Base-by-base conservation (phyloP, 2,329 filamentous ascomycete genomes). In the Sclerotinia sclerotiorum region DNA sequence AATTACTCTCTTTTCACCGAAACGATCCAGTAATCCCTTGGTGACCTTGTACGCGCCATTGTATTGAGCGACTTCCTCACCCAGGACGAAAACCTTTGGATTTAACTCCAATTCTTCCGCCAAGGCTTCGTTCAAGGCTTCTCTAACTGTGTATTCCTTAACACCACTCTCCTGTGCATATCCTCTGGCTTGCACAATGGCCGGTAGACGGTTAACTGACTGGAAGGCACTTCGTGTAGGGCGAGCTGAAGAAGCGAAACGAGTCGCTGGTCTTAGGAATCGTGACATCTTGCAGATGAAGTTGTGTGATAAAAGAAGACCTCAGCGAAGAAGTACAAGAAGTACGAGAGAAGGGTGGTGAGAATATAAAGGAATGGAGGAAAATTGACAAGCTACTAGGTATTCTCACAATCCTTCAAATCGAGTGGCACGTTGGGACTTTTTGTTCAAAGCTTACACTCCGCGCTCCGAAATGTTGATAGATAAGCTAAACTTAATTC, bases 11-110 rank as follows among this genome's bases (percentile, higher is more conserved):
- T 94, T 96, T 72, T 97, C 94, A 76, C 95, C 95, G 80, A 99
- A 99, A 77, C 94, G 91, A 83, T 99, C 95, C 77, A 98, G 82
- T 72, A 99, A 88, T 75, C 95, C 95, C 86, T 97, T 97, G 78
- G 95, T 99, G 79, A 99, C 94, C 85, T 99, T 99, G 89, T 99
- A 99, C 79, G 94, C 94, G 85, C 95, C 95, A 82, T 99, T 99
- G 86, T 99, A 99, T 84, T 99, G 95, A 77, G 95, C 95, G 78
- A 99, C 95, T 84, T 99, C 95, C 86, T 99, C 95, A 77, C 95
- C 95, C 69, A 99, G 82, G 75, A 99, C 84, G 81, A 97, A 99
- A 76, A 97, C 94, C 86, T 97, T 98, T 73, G 90, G 86, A 82
- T 99, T 97, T 79, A 82, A 80, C 85, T 97, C 94, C 81, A 99